Evolutionary conservation across 2,329 filamentous ascomycete genomes (phyloP), one percentile per base, ranked within the genome.

Genomic region (Colletotrichum lentis): DNA sequence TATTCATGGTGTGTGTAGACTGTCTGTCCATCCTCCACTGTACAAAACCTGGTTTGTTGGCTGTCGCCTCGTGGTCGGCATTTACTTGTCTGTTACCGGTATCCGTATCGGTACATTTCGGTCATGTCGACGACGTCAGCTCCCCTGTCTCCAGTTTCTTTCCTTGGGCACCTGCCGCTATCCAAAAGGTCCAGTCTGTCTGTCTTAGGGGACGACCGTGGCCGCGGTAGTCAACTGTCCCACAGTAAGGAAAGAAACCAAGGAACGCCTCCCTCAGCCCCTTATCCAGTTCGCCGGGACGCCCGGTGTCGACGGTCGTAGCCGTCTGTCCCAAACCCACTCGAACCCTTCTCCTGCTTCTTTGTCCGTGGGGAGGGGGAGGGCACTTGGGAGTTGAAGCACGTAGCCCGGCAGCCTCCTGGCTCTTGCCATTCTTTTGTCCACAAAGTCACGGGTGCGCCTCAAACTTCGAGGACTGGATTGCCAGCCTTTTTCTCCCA

Each of bases 231-330:
- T 46, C 27, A 31, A 14, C 24, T 11, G 18, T 35, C 14, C 39
- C 41, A 14, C 55, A 57, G 27, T 18, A 57, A 46, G 41, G 55
- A 46, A 57, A 20, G 8, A 37, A 43, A 39, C 46, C 35, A 20
- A 50, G n/a, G 56, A 66, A 56, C 64, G 64, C 64, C 64, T 65
- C 56, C 41, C 63, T 61, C 63, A 65, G 63, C 63, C 58, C 61
- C 64, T 52, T n/a, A 66, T 62, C 64, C 64, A 66, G 64, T 50
- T 62, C 50, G 64, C 62, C 64, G 64, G 64, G 57, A 66, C 64
- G 58, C 64, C 64, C 58, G 64, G 58, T 56, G 52, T 35, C 27
- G 27, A 27, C 27, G 27, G 27, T 27, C 37, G 55, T n/a, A 54
- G 20, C 41, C 10, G 14, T 60, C 57, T 46, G 10, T 35, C 20